A percentile compares a stretch with the other conserved stretches of the same genome.
Evolutionary conservation across 2,329 filamentous ascomycete genomes (phyloP).

Genomic region (Dactylellina cionopaga): DNA sequence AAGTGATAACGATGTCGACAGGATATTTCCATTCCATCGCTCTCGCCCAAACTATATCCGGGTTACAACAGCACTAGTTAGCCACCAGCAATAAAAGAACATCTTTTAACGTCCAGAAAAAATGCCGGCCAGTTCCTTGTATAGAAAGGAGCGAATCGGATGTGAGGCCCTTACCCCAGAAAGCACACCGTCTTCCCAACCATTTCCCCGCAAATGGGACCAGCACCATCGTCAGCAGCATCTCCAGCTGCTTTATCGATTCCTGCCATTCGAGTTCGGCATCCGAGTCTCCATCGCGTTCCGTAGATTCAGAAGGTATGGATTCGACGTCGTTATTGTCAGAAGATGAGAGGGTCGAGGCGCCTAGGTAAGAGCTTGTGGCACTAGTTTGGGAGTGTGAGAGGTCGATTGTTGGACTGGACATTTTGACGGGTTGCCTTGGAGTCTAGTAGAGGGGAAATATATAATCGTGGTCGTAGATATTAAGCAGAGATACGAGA

Average conservation of each 20-base stretch:
- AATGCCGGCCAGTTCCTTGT: background rate
- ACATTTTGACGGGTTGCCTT: conserved; percentile 5
- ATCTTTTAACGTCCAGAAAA: background rate
- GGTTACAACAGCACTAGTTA: no score
- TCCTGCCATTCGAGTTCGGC: conserved; percentile 96
- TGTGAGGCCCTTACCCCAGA: conserved; percentile 60
- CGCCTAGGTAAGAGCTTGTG: conserved; percentile 41
- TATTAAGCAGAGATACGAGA: no score
- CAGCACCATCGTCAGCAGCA: conserved; percentile 91
- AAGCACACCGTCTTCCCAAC: conserved; percentile 47
- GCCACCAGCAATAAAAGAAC: no score
- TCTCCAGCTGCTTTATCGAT: conserved; percentile 89
- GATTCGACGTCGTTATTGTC: conserved; percentile 43
- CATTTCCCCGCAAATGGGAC: conserved; percentile 93
- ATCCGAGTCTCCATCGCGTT: conserved; percentile 73
- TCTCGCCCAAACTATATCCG: conserved; percentile 54
- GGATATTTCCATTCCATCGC: conserved; percentile 57
- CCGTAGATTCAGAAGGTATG: conserved; percentile 34
- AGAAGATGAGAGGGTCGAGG: conserved; percentile 23
- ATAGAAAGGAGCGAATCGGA: no score
- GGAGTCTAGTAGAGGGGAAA: background rate
- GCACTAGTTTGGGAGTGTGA: conserved; percentile 27
- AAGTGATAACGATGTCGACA: conserved; percentile 55
- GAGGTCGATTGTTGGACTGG: conserved; percentile 17
- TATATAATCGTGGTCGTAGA: background rate